phyloP scores from a whole-genome alignment of 2,329 filamentous ascomycete species.

The Penicillium sp. region DNA sequence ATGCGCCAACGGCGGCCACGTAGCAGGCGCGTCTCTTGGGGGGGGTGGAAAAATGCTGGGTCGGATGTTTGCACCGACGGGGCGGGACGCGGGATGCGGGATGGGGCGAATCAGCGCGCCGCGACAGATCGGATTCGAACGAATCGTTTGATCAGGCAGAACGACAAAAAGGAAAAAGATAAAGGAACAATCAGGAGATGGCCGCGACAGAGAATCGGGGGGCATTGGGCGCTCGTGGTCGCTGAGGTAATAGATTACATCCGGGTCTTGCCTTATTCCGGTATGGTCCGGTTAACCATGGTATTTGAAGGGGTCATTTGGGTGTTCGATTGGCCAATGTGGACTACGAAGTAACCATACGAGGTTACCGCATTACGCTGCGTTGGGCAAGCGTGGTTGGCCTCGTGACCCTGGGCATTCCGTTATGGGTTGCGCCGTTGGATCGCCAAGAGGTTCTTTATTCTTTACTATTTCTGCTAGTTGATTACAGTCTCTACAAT shows the following conservation, averaged over 20 bases:
- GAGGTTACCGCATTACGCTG: conserved; percentile 1
- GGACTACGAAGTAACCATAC: too few species aligned
- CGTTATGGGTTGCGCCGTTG: too few species aligned
- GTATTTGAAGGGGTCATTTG: conserved; percentile 9
- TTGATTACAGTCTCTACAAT: too few species aligned
- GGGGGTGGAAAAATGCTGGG: conserved; percentile 8
- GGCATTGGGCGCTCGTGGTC: conserved; percentile 20
- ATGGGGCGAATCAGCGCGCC: conserved; percentile 2
- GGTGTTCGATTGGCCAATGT: background rate
- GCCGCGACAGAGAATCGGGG: too few species aligned
- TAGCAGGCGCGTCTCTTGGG: conserved; percentile 46
- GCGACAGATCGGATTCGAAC: conserved; percentile 5
- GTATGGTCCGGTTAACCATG: conserved; percentile 19
- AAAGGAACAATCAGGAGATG: conserved; percentile 24
- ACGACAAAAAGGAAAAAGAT: conserved; percentile 10
- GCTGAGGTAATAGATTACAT: conserved; percentile 12
- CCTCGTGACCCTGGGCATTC: conserved; percentile 15
- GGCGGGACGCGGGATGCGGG: conserved; percentile 2
- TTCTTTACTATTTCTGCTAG: too few species aligned
- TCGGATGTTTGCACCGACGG: conserved; percentile 22
- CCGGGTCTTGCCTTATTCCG: conserved; percentile 24
- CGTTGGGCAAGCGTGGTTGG: conserved; percentile 18
- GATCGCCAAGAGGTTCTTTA: too few species aligned
- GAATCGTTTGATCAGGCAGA: background rate
- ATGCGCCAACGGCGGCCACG: conserved; percentile 43